Conservation (phyloP, 2,329 filamentous ascomycete species). For the Venturiaceae sp. region DNA sequence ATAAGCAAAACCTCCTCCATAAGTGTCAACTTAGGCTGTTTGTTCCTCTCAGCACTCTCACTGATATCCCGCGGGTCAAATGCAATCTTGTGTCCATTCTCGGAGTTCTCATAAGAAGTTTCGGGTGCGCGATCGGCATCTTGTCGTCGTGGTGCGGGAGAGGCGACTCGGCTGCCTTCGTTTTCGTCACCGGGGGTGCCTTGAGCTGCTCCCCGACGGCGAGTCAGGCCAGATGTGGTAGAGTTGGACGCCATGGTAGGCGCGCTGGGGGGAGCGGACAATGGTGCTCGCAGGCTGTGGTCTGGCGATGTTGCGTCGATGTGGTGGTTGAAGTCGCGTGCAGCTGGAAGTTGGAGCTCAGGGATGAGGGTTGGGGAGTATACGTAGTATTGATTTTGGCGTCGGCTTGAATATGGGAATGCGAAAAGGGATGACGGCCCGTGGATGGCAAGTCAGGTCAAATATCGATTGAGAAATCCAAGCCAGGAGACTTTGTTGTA, state of each 20-base stretch:
- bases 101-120: slow-evolving; percentile 81
- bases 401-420: not conserved
- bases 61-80: slow-evolving; percentile 96
- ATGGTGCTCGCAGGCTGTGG: slow-evolving; percentile 14
- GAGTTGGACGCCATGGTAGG: slow-evolving; percentile 43
- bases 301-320: not conserved
- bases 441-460: no score
- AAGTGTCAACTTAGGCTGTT: slow-evolving; percentile 94
- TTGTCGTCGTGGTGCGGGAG: slow-evolving; percentile 53
- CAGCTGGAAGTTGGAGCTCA: slow-evolving; percentile 9
- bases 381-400: not conserved
- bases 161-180: slow-evolving; percentile 55
- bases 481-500: not conserved
- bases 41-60: slow-evolving; percentile 90
- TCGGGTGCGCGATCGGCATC: slow-evolving; percentile 47
- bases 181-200: slow-evolving; percentile 50
- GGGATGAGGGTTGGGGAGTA: slow-evolving; percentile 1
- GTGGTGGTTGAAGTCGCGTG: slow-evolving; percentile 9
- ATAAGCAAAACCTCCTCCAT: slow-evolving; percentile 98
- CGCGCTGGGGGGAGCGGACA: slow-evolving; percentile 9
- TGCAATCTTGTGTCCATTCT: slow-evolving; percentile 98
- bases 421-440: not conserved
- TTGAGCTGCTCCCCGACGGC: slow-evolving; percentile 53
- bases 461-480: not conserved
- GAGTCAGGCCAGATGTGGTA: slow-evolving; percentile 62